Base-by-base conservation (phyloP, 495 filamentous ascomycete species). In the Talaromyces adpressus region DNA sequence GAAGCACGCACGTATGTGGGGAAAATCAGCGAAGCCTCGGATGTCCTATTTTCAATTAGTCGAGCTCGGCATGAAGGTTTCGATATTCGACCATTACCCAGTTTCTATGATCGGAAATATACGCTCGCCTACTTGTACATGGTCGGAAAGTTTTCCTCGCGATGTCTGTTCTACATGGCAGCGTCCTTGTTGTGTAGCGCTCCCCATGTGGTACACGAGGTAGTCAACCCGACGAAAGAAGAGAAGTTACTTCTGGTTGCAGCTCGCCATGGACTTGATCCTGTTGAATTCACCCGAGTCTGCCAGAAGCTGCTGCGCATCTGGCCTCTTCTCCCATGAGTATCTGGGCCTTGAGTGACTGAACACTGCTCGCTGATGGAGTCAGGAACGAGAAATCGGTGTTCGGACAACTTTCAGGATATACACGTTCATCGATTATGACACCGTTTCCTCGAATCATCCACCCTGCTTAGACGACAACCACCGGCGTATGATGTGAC, bases 21-120 rank as follows among this genome's bases (percentile, higher is more conserved):
- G 65, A 79, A 74, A 68, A 67, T 84, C 39, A 83, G 79, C 70
- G 81, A 83, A 67, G 72, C 73, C n/a, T 76, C 80, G 2, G 81
- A 83, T 61, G 78, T 84, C n/a, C 75, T 81, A 60, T 84, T 82
- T 65, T 73, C 73, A 27, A 71, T 79, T 25, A 80, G 69, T 73
- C 74, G 79, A 64, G 81, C 81, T 62, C 69, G 64, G 39, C 68
- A 69, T 61, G 76, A 80, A 66, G 77, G 76, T 3, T 75, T 72
- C 66, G 65, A 71, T 29, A 64, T 78, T 47, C 67, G 72, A 32
- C 64, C 45, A 18, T 41, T 78, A 51, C 78, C 77, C 20, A 65
- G 47, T 20, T 73, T 79, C 51, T 53, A 64, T 58, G 25, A 67
- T 58, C 45, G 57, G 63, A 64, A 69, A 30, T 66, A 75, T 62